phyloP scores from a whole-genome alignment of 2,329 filamentous ascomycete species.

The Neonectria ditissima region DNA sequence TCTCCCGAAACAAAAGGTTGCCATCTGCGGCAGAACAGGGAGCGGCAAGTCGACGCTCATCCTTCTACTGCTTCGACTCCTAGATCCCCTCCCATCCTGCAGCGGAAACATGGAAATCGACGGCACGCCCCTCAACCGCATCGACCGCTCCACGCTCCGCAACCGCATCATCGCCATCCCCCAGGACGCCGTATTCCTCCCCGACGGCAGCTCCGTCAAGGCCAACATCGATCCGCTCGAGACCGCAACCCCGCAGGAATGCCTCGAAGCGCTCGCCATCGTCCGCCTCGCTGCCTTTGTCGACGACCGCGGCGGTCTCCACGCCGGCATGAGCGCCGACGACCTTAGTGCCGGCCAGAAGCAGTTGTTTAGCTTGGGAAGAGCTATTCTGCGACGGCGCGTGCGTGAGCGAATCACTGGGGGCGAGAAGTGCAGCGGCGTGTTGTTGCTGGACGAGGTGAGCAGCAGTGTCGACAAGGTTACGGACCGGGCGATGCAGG shows the following conservation, averaged over 20 bases:
- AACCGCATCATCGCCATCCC: slow-evolving; percentile 63
- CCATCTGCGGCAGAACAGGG: slow-evolving; percentile 53
- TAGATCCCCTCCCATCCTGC: slow-evolving; percentile 51
- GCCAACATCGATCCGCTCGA: slow-evolving; percentile 58
- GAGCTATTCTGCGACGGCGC: slow-evolving; percentile 63
- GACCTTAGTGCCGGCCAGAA: slow-evolving; percentile 69
- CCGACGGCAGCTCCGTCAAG: slow-evolving; percentile 54
- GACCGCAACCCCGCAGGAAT: slow-evolving; percentile 48
- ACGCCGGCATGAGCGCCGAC: slow-evolving; percentile 57
- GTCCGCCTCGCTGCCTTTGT: slow-evolving; percentile 52
- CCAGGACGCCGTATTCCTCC: slow-evolving; percentile 66
- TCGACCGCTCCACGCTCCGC: slow-evolving; percentile 58
- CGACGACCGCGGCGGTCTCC: slow-evolving; percentile 49
- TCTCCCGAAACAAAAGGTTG: slow-evolving; percentile 48
- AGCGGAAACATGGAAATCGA: slow-evolving; percentile 57
- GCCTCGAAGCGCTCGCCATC: slow-evolving; percentile 49
- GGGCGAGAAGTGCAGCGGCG: slow-evolving; percentile 36
- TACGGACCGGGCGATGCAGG: slow-evolving; percentile 57
- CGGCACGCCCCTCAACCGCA: slow-evolving; percentile 47
- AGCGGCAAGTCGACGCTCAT: slow-evolving; percentile 60
- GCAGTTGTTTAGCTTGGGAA: slow-evolving; percentile 72
- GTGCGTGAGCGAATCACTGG: slow-evolving; percentile 32
- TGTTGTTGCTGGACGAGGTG: slow-evolving; percentile 58
- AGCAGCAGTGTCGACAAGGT: slow-evolving; percentile 56
- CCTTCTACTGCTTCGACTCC: slow-evolving; percentile 54